Base-by-base conservation (phyloP, 2,329 filamentous ascomycete genomes). In the Cercospora beticola region DNA sequence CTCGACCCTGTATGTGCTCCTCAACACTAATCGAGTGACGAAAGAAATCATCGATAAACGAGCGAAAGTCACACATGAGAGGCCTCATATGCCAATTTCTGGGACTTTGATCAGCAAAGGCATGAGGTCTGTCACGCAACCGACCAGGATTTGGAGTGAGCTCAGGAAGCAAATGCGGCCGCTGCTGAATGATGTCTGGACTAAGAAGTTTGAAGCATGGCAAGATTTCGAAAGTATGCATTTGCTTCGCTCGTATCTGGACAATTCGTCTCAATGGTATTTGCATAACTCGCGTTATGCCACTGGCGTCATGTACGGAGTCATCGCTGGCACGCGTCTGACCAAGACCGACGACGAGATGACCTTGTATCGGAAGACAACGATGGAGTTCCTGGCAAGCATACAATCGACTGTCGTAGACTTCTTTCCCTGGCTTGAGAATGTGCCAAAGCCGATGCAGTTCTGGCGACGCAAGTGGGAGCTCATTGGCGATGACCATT, bases 41-140 rank as follows among this genome's bases (percentile, higher is more conserved):
- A 63, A 66, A 28, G 67, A 68, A 40, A 66, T 68, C 26, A 68
- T 68, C 30, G 49, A 62, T 28, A 68, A 68, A n/a, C 40, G 67
- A 16, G 67, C 67, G 6, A 68, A 59, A 40, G 26, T 62, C 21
- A 68, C 67, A 16, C 62, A 65, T 46, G 67, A 68, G 57, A 59
- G 67, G 21, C 67, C 67, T 23, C 67, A 65, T 16, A 68, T 68
- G 67, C 67, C 67, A 3, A 68, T 68, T 21, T 65, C 67, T 12
- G 67, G 67, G 6, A 62, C 60, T 18, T 52, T 68, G 23, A 59
- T 68, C 26, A 66, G 63, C 18, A 64, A 56, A 14, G 62, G 67
- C 8, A 68, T 68, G 67, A 64, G 67, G 5, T 68, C 67, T 18
- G 67, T 68, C 18, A 68, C 67, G 26, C 67, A 68, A 8, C 64